phyloP scores from a whole-genome alignment of 2,329 filamentous ascomycete species.

The Cladosporium oxysporum region DNA sequence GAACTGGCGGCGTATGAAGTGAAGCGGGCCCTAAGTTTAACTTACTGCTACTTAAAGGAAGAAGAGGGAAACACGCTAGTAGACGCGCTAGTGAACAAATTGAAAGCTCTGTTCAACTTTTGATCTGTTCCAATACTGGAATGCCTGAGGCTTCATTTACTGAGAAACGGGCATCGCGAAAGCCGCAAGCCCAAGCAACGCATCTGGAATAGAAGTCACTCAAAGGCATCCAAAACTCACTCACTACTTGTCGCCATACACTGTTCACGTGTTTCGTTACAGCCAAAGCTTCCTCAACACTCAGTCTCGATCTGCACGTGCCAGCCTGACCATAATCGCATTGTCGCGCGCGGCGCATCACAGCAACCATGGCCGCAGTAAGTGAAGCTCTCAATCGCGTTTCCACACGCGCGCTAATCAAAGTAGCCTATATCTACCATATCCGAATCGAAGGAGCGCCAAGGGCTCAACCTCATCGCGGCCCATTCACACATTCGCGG shows the following conservation, averaged over 20 bases:
- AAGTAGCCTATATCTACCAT: conserved; percentile 72
- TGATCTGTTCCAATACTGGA: background rate
- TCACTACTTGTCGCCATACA: background rate
- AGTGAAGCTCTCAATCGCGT: conserved; percentile 4
- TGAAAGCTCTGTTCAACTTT: background rate
- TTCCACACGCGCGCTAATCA: conserved; percentile 5
- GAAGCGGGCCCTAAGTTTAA: background rate
- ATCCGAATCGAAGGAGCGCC: conserved; percentile 92
- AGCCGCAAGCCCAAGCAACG: background rate
- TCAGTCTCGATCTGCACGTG: background rate
- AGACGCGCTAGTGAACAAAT: background rate
- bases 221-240: background rate
- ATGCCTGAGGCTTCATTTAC: background rate
- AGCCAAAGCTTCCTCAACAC: background rate
- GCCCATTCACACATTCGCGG: conserved; percentile 98
- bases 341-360: conserved; percentile 14
- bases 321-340: background rate
- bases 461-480: conserved; percentile 94
- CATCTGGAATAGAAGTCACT: background rate
- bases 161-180: background rate
- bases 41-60: background rate
- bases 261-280: background rate
- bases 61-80: background rate
- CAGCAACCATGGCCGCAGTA: conserved; percentile 19
- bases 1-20: background rate